A percentile compares a stretch with the other conserved stretches of the same genome.
Evolutionary conservation across 805 yeast genomes (phyloP).

Genomic region (Danielia reshetovae): DNA sequence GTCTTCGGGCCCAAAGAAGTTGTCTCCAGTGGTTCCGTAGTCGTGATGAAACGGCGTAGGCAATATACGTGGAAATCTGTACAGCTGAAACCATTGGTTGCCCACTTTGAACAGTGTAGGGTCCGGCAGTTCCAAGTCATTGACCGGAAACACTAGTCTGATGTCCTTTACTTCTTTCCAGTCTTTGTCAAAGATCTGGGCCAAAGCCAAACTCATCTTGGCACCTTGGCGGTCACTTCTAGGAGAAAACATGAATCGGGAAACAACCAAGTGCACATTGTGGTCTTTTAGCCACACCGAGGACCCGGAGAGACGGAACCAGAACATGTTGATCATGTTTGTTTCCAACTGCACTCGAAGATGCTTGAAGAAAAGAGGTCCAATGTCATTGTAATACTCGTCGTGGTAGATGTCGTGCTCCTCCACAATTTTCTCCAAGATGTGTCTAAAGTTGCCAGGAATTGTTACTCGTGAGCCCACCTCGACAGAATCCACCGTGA

Average conservation of each 20-base stretch:
- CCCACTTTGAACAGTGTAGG: constrained; percentile 3
- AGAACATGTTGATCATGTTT: constrained; percentile 6
- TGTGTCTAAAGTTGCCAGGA: constrained; percentile 5
- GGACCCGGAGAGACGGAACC: constrained; percentile 21
- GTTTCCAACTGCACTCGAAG: constrained; percentile 8
- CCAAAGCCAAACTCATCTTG: constrained; percentile 14
- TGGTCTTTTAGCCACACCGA: constrained; percentile 20
- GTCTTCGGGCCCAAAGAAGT: constrained; percentile 16
- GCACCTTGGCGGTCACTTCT: constrained; percentile 14
- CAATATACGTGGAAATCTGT: constrained; percentile 9
- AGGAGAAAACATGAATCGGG: constrained; percentile 17
- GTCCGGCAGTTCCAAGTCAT: constrained; percentile 4
- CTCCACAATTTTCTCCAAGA: constrained; percentile 4
- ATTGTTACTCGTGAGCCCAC: neutral
- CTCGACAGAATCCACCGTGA: neutral
- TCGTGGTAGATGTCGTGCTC: constrained; percentile 8
- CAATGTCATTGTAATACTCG: constrained; percentile 8
- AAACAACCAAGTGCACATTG: constrained; percentile 19
- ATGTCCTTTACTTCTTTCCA: constrained; percentile 21
- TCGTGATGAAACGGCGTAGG: constrained; percentile 7
- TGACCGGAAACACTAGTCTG: constrained; percentile 22
- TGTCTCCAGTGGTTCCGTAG: constrained; percentile 1
- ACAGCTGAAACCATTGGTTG: constrained; percentile 4
- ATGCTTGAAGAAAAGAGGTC: constrained; percentile 7
- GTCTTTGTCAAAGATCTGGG: constrained; percentile 18